Evolutionary conservation across 495 filamentous ascomycete species (phyloP), one percentile per base, ranked within the genome.

Genomic region (Trichocladium uniseriatum): DNA sequence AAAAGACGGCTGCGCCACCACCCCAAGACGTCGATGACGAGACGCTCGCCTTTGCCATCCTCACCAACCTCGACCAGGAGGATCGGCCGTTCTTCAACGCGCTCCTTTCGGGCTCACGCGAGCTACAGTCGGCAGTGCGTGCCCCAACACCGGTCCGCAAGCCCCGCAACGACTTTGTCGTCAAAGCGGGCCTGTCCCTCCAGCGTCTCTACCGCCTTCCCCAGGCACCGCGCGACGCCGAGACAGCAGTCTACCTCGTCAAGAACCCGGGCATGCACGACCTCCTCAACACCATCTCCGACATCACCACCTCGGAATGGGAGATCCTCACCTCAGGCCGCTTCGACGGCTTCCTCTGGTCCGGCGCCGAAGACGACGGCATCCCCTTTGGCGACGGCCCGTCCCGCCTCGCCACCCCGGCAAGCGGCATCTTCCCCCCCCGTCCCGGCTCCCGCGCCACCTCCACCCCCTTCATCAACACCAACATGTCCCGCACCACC

Each of bases 281-380:
- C 57, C 80, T 95, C 10, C 79, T 99, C 19, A 79, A 83, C 22
- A 96, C 92, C 1, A 79, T 99, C 24, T 82, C 88, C 15, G 83
- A 84, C 34, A 89, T 99, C 59, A 89, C 79, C 55, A 75, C 83
- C 22, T 81, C 80, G 14, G 94, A 99, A 62, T 96, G 94, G 89
- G 94, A 99, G 34, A 90, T 99, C 36, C 78, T 99, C 27, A 87
- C 84, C 22, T 96, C 91, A 0, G 94, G 94, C 21, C 87, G 91
- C 32, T 97, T 99, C 59, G 92, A 98, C 61, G 91, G 91, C 5
- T 97, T 98, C 69, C 78, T 98, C 16, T 92, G 90, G 79, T 90
- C 86, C 37, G 90, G 90, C n/a, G 87, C 85, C 28, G 89, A 95
- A 56, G 77, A 78, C 48, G 72, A 73, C 24, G 57, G 74, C 37